Conservation (phyloP, 2,329 filamentous ascomycete genomes). For the Alternaria arbusti region DNA sequence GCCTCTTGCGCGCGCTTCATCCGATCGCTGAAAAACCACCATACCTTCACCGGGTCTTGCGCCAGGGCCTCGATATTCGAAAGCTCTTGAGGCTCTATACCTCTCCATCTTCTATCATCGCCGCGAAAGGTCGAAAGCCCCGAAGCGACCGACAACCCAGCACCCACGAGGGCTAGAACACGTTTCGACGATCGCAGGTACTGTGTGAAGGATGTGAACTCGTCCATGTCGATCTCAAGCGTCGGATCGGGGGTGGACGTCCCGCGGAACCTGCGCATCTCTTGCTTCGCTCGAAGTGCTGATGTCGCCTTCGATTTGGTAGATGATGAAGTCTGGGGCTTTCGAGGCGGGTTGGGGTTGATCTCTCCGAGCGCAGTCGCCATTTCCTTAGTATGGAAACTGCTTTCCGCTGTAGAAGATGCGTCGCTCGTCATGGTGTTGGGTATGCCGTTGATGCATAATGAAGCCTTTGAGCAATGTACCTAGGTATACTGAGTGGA, state of each 20-base stretch:
- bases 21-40: slow-evolving; percentile 24
- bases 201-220: neutral
- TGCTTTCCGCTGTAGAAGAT: neutral
- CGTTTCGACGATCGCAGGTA: slow-evolving; percentile 13
- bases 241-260: neutral
- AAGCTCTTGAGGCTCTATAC: neutral
- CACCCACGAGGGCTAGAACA: slow-evolving; percentile 31
- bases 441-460: neutral
- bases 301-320: neutral
- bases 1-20: slow-evolving; percentile 19
- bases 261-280: neutral
- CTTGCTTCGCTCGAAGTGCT: neutral
- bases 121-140: slow-evolving; percentile 35
- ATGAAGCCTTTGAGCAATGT: neutral
- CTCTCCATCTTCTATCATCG: slow-evolving; percentile 19
- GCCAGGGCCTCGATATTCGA: neutral
- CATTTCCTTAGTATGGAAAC: neutral
- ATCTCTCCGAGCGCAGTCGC: neutral
- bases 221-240: neutral
- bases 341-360: neutral
- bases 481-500: neutral
- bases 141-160: slow-evolving; percentile 31
- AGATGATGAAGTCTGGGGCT: neutral
- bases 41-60: slow-evolving; percentile 14
- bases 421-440: neutral